Evolutionary conservation across 1,284 basidiomycete genomes (phyloP), one percentile per base, ranked within the genome.

Genomic region (Puccinia coronata): DNA sequence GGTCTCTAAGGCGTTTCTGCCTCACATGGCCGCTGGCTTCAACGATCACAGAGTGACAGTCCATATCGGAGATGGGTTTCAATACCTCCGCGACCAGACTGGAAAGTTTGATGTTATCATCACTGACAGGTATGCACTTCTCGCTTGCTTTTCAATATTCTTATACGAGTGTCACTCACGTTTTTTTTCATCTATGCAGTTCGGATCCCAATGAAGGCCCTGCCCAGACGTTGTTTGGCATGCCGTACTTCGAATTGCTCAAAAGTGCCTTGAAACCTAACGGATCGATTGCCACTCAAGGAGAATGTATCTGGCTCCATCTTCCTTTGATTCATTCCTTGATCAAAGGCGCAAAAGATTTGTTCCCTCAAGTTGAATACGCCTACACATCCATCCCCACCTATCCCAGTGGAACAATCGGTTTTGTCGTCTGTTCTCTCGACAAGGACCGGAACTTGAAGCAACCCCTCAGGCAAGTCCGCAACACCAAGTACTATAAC

Each of bases 321-420:
- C 90, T 98, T 49, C 90, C 90, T 31, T 90, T 99, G 84, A 98
- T 99, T 88, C 88, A 90, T 83, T 89, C 92, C 83, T 90, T 98
- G 81, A 90, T 91, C 83, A 87, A 89, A 83, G 92, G 91, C 85
- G 93, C 93, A 73, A 89, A 90, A 83, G 88, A 89, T 82, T 88
- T 98, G 83, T 99, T 98, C 89, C 89, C 92, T 73, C 91, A 91
- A 43, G 90, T 92, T 70, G 92, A 96, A 86, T 99, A 98, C 87
- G 96, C 95, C 20, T 98, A 90, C 88, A 97, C 95, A 83, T 97
- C 95, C 72, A 97, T 99, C 85, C 97, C 97, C 1, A 98, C 96
- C 25, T 86, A 99, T 88, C 97, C 97, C 31, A 92, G 93, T 47
- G 96, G 97, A 61, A 95, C 97, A 86, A 99, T 99, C 85, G 96